Evolutionary conservation across 108 stramenopile genomes (phyloP), one percentile per base, ranked within the genome.

Genomic region (Nitzschia palea): DNA sequence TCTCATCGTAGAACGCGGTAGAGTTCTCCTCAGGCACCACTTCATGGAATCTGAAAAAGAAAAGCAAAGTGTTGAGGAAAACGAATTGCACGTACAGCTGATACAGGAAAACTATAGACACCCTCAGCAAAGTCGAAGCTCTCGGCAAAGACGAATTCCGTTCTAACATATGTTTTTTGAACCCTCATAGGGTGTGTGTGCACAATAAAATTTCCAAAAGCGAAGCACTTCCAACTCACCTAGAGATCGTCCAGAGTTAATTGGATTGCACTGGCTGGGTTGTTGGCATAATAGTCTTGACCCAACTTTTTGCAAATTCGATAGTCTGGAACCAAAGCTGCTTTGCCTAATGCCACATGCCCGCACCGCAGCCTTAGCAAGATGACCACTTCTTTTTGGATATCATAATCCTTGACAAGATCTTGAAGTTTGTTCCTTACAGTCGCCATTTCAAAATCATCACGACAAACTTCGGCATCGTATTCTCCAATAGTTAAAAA

Each of bases 401-500:
- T 77, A 44, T 93, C 82, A 78, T 93, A 90, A 1, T 71, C 54
- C 12, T 88, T 78, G 12, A 90, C 82, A 5, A 71, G 67, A 22
- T 77, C 61, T 52, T 84, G 77, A 23, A 94, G 68, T 23, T 83
- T 70, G 1, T 48, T 79, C 44, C 88, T 70, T 44, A 83, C 80
- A 12, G 60, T 40, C 3, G 86, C 79, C 64, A 94, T 61, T 78
- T 94, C 93, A 82, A 94, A 94, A 64, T 94, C 93, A 64, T 94
- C 89, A 51, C 79, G 76, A 57, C 89, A 90, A 0, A 94, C 85
- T 62, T 94, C 93, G 27, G 81, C 59, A 56, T 89, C 89, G 47
- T 73, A 94, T 62, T 94, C 93, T 33, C 85, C 88, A 71, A 90
- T 52, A 1, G 93, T 87, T 59, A 94, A 65, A 77, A 80, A 94